Conservation (phyloP, 768 basidiomycete genomes). For the Suillus subaureus region DNA sequence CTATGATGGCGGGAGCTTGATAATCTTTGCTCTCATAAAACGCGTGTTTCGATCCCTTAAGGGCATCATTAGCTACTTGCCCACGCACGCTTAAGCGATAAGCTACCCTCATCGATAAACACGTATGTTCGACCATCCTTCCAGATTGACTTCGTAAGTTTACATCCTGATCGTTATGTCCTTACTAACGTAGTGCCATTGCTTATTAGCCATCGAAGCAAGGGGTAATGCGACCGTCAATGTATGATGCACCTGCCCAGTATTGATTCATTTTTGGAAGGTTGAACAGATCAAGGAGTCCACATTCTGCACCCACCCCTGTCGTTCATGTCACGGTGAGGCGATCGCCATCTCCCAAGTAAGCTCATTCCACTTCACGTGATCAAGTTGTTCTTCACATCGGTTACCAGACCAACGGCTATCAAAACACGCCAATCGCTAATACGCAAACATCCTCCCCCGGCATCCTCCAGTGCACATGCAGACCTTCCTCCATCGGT, state of each 20-base stretch:
- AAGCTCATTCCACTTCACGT: background rate
- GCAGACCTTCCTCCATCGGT: too few species aligned
- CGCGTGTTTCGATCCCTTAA: background rate
- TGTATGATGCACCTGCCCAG: background rate
- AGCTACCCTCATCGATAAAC: background rate
- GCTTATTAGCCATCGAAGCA: background rate
- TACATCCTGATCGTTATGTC: background rate
- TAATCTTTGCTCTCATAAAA: background rate
- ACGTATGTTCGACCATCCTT: background rate
- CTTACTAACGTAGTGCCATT: background rate
- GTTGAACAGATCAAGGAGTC: background rate
- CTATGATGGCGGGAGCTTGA: slow-evolving; percentile 7
- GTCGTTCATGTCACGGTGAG: slow-evolving; percentile 1
- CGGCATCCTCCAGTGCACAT: background rate
- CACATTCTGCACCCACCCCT: background rate
- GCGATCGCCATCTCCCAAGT: slow-evolving; percentile 7
- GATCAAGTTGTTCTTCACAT: background rate
- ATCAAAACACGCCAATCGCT: background rate
- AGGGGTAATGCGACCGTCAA: background rate
- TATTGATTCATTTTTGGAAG: background rate
- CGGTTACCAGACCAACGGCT: background rate
- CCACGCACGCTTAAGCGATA: background rate
- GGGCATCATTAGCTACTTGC: background rate
- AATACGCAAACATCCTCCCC: background rate
- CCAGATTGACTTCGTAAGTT: background rate